Percentiles rank a stretch among this genome's conserved stretches.
Evolutionary conservation across 1,139 yeast species (phyloP).

Genomic region (Yamadazyma conglobata): DNA sequence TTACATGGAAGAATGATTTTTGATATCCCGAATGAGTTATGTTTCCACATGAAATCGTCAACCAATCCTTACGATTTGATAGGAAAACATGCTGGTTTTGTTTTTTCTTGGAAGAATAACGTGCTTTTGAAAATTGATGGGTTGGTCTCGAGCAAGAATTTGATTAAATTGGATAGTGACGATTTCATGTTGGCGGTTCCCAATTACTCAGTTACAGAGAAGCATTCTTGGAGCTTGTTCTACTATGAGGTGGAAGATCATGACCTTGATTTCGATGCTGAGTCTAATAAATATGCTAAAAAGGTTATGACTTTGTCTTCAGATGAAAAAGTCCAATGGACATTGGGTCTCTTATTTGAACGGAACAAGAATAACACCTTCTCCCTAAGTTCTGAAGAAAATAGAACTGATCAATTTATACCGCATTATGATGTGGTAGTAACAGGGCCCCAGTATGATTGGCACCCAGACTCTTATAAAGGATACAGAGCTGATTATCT

Average conservation of each 20-base stretch:
- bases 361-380: slow-evolving; percentile 24
- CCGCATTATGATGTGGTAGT: slow-evolving; percentile 44
- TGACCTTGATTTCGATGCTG: slow-evolving; percentile 22
- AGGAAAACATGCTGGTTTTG: slow-evolving; percentile 75
- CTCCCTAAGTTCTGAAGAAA: slow-evolving; percentile 27
- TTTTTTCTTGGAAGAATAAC: slow-evolving; percentile 70
- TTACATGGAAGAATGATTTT: slow-evolving; percentile 51
- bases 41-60: slow-evolving; percentile 61
- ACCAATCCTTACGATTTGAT: slow-evolving; percentile 70
- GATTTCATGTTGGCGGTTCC: slow-evolving; percentile 70
- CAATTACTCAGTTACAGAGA: slow-evolving; percentile 36
- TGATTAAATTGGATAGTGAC: slow-evolving; percentile 63
- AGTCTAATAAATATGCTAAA: slow-evolving; percentile 33
- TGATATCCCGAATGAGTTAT: slow-evolving; percentile 49
- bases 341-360: slow-evolving; percentile 40
- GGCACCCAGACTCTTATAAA: slow-evolving; percentile 65
- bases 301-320: slow-evolving; percentile 38
- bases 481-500: slow-evolving; percentile 79
- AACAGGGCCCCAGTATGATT: slow-evolving; percentile 37
- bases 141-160: slow-evolving; percentile 56
- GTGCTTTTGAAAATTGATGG: slow-evolving; percentile 61
- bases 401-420: slow-evolving; percentile 30
- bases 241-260: slow-evolving; percentile 23
- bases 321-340: slow-evolving; percentile 41
- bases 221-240: slow-evolving; percentile 35